phyloP scores from a whole-genome alignment of 345 rosid species.

The Tarenaya hassleriana region DNA sequence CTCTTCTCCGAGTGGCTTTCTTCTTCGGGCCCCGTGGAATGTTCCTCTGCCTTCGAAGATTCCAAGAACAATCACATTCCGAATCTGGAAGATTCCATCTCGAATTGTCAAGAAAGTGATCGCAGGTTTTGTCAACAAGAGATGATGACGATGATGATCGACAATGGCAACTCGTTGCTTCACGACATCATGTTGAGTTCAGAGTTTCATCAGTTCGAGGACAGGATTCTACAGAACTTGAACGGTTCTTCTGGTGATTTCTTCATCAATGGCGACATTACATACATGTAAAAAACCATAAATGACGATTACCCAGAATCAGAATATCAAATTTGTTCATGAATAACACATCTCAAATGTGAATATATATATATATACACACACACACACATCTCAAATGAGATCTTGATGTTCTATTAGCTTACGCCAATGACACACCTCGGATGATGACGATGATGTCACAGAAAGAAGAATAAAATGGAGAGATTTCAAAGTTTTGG shows the following conservation, averaged over 20 bases:
- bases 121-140: slow-evolving; percentile 7
- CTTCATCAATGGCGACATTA: slow-evolving; percentile 35
- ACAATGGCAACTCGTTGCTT: slow-evolving; percentile 22
- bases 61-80: slow-evolving; percentile 20
- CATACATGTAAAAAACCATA: slow-evolving; percentile 43
- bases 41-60: slow-evolving; percentile 17
- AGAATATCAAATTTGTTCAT: no score
- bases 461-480: no score
- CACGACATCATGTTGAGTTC: slow-evolving; percentile 38
- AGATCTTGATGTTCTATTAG: no score
- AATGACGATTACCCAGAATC: no score
- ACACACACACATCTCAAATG: no score
- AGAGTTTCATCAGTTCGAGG: slow-evolving; percentile 41
- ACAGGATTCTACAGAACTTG: slow-evolving; percentile 40
- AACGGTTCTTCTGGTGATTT: slow-evolving; percentile 32
- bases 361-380: no score
- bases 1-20: slow-evolving; percentile 75
- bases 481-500: no score
- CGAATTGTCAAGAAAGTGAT: neutral
- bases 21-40: slow-evolving; percentile 28
- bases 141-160: slow-evolving; percentile 22
- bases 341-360: no score
- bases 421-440: no score
- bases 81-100: slow-evolving; percentile 23
- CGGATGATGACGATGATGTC: no score